These are phyloP conservation scores for Heterobasidion occidentale DNA, from an alignment of 1,284 basidiomycete species.

Conservation along the genomic window DNA sequence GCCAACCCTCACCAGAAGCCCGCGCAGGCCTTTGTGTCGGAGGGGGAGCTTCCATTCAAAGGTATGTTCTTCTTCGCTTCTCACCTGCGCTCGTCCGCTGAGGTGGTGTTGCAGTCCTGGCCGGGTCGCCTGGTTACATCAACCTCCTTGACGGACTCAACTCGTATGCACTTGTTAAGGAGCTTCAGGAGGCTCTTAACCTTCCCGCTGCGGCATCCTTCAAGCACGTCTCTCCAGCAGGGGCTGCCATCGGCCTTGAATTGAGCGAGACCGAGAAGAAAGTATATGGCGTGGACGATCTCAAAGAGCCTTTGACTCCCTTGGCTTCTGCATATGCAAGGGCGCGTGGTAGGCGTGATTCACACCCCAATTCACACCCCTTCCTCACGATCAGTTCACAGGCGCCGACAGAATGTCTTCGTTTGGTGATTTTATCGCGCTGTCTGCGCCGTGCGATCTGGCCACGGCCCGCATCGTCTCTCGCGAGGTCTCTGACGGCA, in stretches of 20 bases:
- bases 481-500: constrained; percentile 95
- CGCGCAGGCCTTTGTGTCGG: constrained; percentile 91
- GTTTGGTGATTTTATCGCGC: constrained; percentile 97
- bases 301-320: constrained; percentile 83
- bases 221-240: constrained; percentile 99
- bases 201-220: constrained; percentile 97
- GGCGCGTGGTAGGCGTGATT: constrained; percentile 61
- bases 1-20: constrained; percentile 99
- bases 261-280: constrained; percentile 85
- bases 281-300: constrained; percentile 95
- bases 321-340: constrained; percentile 94
- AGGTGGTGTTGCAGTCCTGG: constrained; percentile 51
- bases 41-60: constrained; percentile 91
- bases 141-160: constrained; percentile 98
- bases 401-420: constrained; percentile 99
- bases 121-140: constrained; percentile 97
- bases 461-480: constrained; percentile 96
- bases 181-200: constrained; percentile 79
- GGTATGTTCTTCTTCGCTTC: constrained; percentile 36
- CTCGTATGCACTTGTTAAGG: constrained; percentile 94
- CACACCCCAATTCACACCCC: constrained; percentile 6
- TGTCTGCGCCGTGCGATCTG: constrained; percentile 89
- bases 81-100: too few species aligned
- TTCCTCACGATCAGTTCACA: constrained; percentile 18
- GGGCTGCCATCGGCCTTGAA: constrained; percentile 87